Base-by-base conservation (phyloP, 805 yeast genomes). In the Candida michaelii region DNA sequence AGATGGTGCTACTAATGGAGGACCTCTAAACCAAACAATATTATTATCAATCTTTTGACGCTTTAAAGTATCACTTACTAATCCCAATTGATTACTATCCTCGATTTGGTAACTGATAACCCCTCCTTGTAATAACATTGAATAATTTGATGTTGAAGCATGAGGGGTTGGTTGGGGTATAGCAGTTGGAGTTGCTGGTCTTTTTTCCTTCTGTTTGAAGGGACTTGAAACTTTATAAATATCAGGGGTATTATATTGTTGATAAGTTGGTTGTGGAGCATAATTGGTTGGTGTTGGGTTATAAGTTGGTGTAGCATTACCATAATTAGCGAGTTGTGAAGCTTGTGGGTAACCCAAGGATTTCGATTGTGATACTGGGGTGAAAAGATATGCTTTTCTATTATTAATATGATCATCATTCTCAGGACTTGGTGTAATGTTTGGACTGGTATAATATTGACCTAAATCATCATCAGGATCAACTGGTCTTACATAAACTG, bases 401-500 rank as follows among this genome's bases (percentile, higher is more conserved):
- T 66, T 66, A 12, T 63, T 48, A 15, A 49, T 50, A 17, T 49
- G 49, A 48, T 70, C 73, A 45, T 70, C 72, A 50, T 59, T 62
- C 39, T 70, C 74, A 0, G 71, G 66, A 24, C 60, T 58, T 2
- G 69, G 58, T 2, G 59, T 54, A 27, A 69, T 70, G 44, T 71
- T 65, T 5, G 73, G 72, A 50, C 70, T 62, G 12, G 73, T 58
- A 14, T 60, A 59, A 53, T 82, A 82, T 62, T 84, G 89, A 44
- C 89, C 95, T 43, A 85, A 75, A 56, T 91, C 97, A 58, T 89
- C 96, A 43, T 83, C 81, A 32, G 81, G 80, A 50, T 82, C 80
- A 27, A 82, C 79, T 1, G 87, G 85, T 47, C 91, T 78, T 47
- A 83, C 65, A 62, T 87, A 91, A 7, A 93, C 96, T 23, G 87